A percentile compares a stretch with the other conserved stretches of the same genome.
These are phyloP conservation scores for Rhodotorula kratochvilovae DNA, from an alignment of 768 basidiomycete genomes.

Conservation along the genomic window DNA sequence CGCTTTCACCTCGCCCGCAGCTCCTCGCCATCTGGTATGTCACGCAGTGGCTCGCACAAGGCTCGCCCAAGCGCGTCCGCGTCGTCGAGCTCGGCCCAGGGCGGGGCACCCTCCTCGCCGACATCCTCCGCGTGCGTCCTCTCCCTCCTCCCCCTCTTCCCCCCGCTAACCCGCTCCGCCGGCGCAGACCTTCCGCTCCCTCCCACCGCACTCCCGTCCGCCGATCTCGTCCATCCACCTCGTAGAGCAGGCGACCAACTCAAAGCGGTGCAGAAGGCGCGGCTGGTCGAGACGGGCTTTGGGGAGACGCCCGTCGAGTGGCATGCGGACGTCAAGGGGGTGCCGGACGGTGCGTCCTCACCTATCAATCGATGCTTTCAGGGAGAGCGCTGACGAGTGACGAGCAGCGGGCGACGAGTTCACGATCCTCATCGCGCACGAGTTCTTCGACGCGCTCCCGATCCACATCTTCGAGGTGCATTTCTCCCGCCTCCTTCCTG, in stretches of 20 bases:
- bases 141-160: not conserved
- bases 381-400: not conserved
- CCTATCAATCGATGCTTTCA: not conserved
- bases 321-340: constrained; percentile 68
- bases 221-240: constrained; percentile 40
- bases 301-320: constrained; percentile 54
- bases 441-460: constrained; percentile 95
- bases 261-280: constrained; percentile 31
- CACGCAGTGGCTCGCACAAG: constrained; percentile 64
- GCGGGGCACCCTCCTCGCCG: constrained; percentile 82
- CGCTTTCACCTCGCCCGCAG: constrained; percentile 50
- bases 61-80: constrained; percentile 56
- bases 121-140: constrained; percentile 69
- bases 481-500: not conserved
- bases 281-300: constrained; percentile 17
- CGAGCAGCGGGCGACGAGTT: constrained; percentile 52
- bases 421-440: constrained; percentile 87
- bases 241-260: constrained; percentile 38
- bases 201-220: constrained; percentile 46
- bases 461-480: constrained; percentile 80
- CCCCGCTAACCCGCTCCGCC: constrained; percentile 45
- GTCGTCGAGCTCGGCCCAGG: constrained; percentile 92
- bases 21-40: constrained; percentile 81
- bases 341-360: constrained; percentile 41
- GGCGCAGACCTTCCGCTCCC: constrained; percentile 48